Percentiles rank a stretch among this genome's conserved stretches.
Conservation (phyloP, 441 rosid species). For the Jatropha podagrica region DNA sequence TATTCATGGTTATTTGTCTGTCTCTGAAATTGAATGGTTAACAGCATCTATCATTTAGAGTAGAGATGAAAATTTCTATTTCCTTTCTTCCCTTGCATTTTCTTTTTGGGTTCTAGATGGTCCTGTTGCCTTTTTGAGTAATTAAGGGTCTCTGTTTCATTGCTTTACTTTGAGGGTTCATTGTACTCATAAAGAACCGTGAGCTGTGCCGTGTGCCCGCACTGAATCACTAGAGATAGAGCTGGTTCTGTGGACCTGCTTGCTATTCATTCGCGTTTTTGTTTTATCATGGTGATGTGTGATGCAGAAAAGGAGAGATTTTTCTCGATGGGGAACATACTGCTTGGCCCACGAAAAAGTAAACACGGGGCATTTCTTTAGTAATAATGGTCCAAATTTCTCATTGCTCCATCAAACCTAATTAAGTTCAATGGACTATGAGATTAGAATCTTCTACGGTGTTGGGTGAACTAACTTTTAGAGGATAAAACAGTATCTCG, state of each 20-base stretch:
- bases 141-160: neutral
- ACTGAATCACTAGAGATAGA: neutral
- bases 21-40: constrained; percentile 1
- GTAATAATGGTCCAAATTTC: too few species aligned
- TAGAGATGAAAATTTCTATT: neutral
- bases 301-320: neutral
- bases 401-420: too few species aligned
- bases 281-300: neutral
- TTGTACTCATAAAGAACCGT: neutral
- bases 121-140: neutral
- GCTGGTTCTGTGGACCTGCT: constrained; percentile 2
- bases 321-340: neutral
- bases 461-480: too few species aligned
- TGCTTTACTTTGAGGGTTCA: neutral
- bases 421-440: too few species aligned
- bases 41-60: neutral
- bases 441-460: too few species aligned
- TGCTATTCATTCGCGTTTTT: neutral
- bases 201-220: neutral
- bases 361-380: too few species aligned
- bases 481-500: too few species aligned
- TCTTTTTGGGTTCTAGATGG: neutral
- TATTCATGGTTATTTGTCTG: neutral
- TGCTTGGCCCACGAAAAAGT: too few species aligned
- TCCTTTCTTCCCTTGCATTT: neutral